Conservation (phyloP, 2,329 filamentous ascomycete species). For the Aspergillus sp. region DNA sequence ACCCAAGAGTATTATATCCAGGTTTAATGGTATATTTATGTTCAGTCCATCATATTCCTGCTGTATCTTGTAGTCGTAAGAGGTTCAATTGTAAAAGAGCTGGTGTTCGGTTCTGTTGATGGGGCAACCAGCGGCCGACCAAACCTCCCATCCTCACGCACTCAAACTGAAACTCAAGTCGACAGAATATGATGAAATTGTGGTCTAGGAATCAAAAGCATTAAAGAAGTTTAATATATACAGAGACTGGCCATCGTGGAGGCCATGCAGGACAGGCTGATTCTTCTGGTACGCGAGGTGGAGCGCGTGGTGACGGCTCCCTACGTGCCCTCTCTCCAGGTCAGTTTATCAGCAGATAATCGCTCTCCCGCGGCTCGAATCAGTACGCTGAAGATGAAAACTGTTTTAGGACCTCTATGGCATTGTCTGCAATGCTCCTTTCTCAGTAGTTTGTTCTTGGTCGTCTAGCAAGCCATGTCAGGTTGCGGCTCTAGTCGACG, state of each 20-base stretch:
- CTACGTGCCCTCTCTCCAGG: constrained; percentile 47
- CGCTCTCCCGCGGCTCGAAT: neutral
- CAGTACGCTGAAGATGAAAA: neutral
- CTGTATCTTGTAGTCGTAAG: neutral
- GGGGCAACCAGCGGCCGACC: constrained; percentile 8
- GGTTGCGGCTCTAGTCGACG: constrained; percentile 38
- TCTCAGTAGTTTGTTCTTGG: constrained; percentile 38
- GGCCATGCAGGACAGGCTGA: constrained; percentile 20
- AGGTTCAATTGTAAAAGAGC: neutral
- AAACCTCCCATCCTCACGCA: neutral
- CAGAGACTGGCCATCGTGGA: neutral
- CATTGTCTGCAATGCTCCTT: constrained; percentile 22
- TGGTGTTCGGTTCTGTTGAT: constrained; percentile 4
- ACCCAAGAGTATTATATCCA: neutral
- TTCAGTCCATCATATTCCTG: too few species aligned
- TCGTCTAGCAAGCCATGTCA: constrained; percentile 45
- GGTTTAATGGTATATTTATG: too few species aligned
- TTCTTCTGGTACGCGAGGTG: constrained; percentile 35
- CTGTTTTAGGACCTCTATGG: constrained; percentile 24
- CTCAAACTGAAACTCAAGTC: neutral
- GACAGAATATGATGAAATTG: neutral
- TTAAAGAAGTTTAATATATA: neutral
- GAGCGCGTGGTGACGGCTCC: constrained; percentile 42
- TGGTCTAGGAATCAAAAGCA: neutral
- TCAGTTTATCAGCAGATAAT: constrained; percentile 19